Evolutionary conservation across 768 basidiomycete genomes (phyloP), one percentile per base, ranked within the genome.

Genomic region (Suillus variegatus): DNA sequence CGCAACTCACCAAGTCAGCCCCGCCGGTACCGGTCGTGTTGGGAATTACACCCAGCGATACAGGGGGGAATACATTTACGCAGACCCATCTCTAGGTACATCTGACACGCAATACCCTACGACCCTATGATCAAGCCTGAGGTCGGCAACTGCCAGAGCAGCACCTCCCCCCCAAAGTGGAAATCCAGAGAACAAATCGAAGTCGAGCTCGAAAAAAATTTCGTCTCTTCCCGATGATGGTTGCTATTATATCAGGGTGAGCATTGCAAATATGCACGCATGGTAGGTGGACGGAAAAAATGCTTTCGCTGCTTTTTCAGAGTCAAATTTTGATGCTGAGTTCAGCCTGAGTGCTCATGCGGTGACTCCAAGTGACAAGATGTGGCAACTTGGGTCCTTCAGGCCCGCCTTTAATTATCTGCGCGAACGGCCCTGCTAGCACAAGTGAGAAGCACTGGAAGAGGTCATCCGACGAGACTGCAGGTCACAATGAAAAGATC

Each of bases 141-240:
- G 36, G 36, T 10, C 36, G 36, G 36, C 36, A 38, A 38, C 36
- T 38, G 36, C 36, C 36, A 38, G 9, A 38, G 36, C 36, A 38
- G 36, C 36, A 36, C 36, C 9, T 36, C 28, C 5, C 36, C 36
- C 36, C 36, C 7, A 38, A 38, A 38, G 36, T 38, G 36, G 36
- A 38, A 38, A 38, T 10, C 9, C 10, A 38, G 36, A 38, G 7
- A 38, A 38, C 36, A 38, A 38, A 2, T 38, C 1, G 36, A 32
- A 32, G 0, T 7, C 32, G 6, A 6, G n/a, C n/a, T n/a, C n/a
- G 32, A 32, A 32, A 32, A 32, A 32, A 32, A 32, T 32, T 69
- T 88, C 84, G 0, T 43, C 87, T 87, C 71, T 89, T 91, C 0
- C 74, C 73, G 66, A 91, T 73, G 32, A 32, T 6, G 10, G 79